Base-by-base conservation (phyloP, 257 asterid species). In the Plantago ovata region DNA sequence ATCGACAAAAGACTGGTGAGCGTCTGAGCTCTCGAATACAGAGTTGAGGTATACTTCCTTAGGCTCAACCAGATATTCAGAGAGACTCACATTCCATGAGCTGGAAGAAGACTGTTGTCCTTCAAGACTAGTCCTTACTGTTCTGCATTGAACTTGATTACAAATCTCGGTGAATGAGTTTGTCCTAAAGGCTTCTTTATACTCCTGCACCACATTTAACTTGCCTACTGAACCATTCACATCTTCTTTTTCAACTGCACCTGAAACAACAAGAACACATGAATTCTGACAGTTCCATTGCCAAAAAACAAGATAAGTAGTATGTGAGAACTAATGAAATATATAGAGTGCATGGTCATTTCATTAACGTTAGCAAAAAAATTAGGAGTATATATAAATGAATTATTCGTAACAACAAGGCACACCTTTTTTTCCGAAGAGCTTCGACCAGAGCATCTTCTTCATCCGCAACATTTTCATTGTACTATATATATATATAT, bases 121-220 rank as follows among this genome's bases (percentile, higher is more conserved):
- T 16, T 71, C 75, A 32, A 57, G 22, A 52, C 64, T 10, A 19
- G 55, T 20, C 22, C 22, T 51, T 16, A 58, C 78, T n/a, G 76
- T 49, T 33, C 78, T 75, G 50, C 60, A 64, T 28, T 76, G 73
- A 59, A 85, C 62, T 74, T 83, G 77, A 58, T 66, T 56, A 74
- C 63, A 70, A 7, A 89, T 73, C 39, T 86, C 94, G 22, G 68
- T 64, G 71, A 73, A 89, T 14, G 97, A 89, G 47, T 84, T 86
- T 11, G 97, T 82, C 64, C 95, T 77, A 22, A 89, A 77, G 10
- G 89, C 83, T 68, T 75, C 74, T 65, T 66, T 69, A 56, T 83
- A 83, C 62, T 89, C 94, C 59, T 78, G 82, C 19, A 73, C 69
- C 65, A 85, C 84, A 56, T 65, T 65, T 72, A 79, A 51, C 62